Conservation (phyloP, 768 basidiomycete species). For the Boletus insuetus region DNA sequence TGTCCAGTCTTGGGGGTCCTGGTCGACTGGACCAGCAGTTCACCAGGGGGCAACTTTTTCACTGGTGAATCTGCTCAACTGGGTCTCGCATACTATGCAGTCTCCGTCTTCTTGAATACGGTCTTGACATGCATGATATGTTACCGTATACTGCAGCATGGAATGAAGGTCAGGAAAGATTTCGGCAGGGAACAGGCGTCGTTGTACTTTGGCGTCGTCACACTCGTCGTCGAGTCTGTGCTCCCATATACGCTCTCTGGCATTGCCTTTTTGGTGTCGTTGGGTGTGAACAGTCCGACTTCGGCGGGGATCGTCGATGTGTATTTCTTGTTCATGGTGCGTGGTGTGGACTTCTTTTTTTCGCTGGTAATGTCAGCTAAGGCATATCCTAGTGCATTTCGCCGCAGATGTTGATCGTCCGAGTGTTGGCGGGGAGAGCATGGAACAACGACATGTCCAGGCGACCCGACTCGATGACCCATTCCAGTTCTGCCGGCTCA, state of each 20-base stretch:
- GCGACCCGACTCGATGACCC: not conserved
- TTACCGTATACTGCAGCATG: slow-evolving; percentile 16
- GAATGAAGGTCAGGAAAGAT: not conserved
- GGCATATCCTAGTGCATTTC: slow-evolving; percentile 23
- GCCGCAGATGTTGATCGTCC: slow-evolving; percentile 26
- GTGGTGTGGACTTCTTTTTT: not conserved
- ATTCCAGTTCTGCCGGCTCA: slow-evolving; percentile 1
- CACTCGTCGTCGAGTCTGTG: slow-evolving; percentile 22
- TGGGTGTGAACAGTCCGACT: slow-evolving; percentile 3
- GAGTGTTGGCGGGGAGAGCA: slow-evolving; percentile 17
- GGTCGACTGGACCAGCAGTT: slow-evolving; percentile 3
- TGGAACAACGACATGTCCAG: slow-evolving; percentile 7
- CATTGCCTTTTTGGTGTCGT: slow-evolving; percentile 21
- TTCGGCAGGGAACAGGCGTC: slow-evolving; percentile 20
- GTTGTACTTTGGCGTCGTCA: slow-evolving; percentile 11
- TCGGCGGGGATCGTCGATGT: slow-evolving; percentile 10
- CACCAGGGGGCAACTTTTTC: slow-evolving; percentile 18
- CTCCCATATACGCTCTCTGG: slow-evolving; percentile 24
- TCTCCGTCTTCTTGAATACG: slow-evolving; percentile 18
- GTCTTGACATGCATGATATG: slow-evolving; percentile 23
- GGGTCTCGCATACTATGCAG: slow-evolving; percentile 16
- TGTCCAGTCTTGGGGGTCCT: slow-evolving; percentile 12
- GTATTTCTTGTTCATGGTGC: slow-evolving; percentile 24
- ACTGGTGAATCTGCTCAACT: slow-evolving; percentile 7
- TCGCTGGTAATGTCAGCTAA: too few species aligned